Evolutionary conservation across 257 asterid genomes (phyloP).

Genomic region (Petunia axillaris): DNA sequence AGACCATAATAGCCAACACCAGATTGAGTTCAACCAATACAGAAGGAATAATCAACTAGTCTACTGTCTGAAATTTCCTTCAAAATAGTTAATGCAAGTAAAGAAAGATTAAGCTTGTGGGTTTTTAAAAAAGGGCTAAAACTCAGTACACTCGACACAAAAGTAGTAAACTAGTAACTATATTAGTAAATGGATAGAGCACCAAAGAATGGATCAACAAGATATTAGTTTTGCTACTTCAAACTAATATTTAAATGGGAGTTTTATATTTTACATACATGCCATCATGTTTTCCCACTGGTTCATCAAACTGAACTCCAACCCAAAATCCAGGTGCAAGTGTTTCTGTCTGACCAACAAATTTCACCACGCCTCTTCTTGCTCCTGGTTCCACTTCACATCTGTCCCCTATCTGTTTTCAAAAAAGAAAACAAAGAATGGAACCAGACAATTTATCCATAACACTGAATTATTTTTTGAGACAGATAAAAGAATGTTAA

Average conservation of each 20-base stretch:
- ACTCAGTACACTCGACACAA: not conserved
- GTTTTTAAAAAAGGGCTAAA: not conserved
- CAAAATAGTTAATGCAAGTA: not conserved
- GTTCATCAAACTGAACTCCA: constrained; percentile 92
- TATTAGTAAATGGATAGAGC: not conserved
- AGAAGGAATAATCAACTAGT: not conserved
- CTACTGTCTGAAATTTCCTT: not conserved
- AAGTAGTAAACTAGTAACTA: not conserved
- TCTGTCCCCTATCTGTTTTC: constrained; percentile 79
- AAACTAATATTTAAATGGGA: constrained; percentile 1
- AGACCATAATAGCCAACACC: not conserved
- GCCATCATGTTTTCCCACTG: constrained; percentile 95
- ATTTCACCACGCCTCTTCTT: constrained; percentile 82
- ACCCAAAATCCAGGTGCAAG: constrained; percentile 94
- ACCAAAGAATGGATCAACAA: not conserved
- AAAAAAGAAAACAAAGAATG: constrained; percentile 21
- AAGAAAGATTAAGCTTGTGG: constrained; percentile 2
- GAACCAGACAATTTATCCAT: constrained; percentile 23
- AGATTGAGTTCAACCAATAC: not conserved
- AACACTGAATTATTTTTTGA: not conserved
- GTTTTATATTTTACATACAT: constrained; percentile 50
- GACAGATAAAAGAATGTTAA: not conserved
- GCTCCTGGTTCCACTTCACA: constrained; percentile 93
- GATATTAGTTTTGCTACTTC: not conserved
- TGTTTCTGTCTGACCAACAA: constrained; percentile 82